These are phyloP conservation scores for Xeromyces bisporus DNA, from an alignment of 495 filamentous ascomycete genomes.

Conservation along the genomic window DNA sequence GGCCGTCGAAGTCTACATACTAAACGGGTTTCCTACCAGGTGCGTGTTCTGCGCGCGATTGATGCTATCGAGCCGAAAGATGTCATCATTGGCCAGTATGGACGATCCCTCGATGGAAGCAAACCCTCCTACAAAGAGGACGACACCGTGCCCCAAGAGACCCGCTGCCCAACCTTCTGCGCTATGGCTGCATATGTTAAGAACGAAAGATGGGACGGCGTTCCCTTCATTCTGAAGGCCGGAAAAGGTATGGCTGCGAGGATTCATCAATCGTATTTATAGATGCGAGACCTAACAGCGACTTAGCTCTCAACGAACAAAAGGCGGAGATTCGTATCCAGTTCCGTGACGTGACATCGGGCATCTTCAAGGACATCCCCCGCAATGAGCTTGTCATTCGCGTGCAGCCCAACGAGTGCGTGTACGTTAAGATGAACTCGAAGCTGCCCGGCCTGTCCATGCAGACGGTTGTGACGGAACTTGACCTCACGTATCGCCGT, in stretches of 20 bases:
- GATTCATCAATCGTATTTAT: background rate
- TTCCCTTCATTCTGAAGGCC: constrained; percentile 98
- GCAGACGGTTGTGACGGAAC: constrained; percentile 98
- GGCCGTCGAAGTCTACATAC: background rate
- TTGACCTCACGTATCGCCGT: constrained; percentile 94
- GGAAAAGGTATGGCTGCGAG: constrained; percentile 52
- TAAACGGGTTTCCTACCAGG: constrained; percentile 11
- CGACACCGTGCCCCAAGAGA: constrained; percentile 94
- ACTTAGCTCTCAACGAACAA: constrained; percentile 82
- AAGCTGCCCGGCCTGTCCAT: constrained; percentile 96
- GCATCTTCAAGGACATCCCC: constrained; percentile 99
- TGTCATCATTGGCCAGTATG: constrained; percentile 99
- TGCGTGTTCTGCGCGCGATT: constrained; percentile 81
- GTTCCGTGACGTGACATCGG: constrained; percentile 97
- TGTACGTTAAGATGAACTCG: constrained; percentile 99
- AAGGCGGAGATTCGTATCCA: constrained; percentile 99
- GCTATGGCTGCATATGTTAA: constrained; percentile 95
- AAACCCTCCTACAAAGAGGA: constrained; percentile 99
- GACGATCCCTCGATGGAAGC: constrained; percentile 85
- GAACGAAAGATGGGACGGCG: constrained; percentile 99
- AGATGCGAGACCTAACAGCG: background rate
- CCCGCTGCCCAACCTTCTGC: constrained; percentile 94
- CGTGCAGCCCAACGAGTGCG: constrained; percentile 97
- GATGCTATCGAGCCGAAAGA: constrained; percentile 97
- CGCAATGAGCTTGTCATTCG: constrained; percentile 98